Evolutionary conservation across 495 filamentous ascomycete genomes (phyloP), one percentile per base, ranked within the genome.

Genomic region (Lophium mytilinum): DNA sequence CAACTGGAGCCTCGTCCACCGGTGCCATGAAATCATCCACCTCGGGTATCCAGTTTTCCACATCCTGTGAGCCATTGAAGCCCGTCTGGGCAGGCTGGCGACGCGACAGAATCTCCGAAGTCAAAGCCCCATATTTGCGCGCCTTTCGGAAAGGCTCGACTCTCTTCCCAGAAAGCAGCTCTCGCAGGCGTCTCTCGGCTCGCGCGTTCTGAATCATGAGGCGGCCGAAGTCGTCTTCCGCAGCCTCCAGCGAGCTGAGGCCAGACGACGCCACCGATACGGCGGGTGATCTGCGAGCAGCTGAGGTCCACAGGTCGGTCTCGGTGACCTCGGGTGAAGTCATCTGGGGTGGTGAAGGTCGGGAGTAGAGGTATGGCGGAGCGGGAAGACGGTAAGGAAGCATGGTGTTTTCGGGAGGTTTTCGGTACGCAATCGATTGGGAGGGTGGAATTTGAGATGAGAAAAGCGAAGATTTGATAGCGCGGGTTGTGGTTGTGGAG

Each of bases 151-250:
- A 72, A 9, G 69, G 57, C 59, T 60, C 65, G 60, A 39, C 12
- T 41, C 39, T 24, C 12, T 61, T 50, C 4, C 64, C 60, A 14
- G 42, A 45, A 18, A 68, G 42, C 53, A 66, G 64, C 46, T 69
- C 61, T 15, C 67, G 59, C 40, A 72, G n/a, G 3, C 69, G 63
- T 21, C 57, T 52, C 46, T 64, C 47, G 50, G 71, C 69, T 34
- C 66, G 62, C 33, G 65, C 64, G 42, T 68, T 57, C 48, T 70
- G 65, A 19, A 70, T 18, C 53, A 72, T 53, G 43, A 60, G 50
- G 37, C 53, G 55, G 5, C 66, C 70, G 55, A 72, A 70, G 4
- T 72, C 70, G 56, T 72, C 70, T 11, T 65, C 65, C 19, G 57
- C 68, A 45, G 67, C 67, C 50, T 72, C 70, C 45, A 70, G 45